Evolutionary conservation across 345 rosid genomes (phyloP).

Genomic region (Melaleuca quinquenervia): DNA sequence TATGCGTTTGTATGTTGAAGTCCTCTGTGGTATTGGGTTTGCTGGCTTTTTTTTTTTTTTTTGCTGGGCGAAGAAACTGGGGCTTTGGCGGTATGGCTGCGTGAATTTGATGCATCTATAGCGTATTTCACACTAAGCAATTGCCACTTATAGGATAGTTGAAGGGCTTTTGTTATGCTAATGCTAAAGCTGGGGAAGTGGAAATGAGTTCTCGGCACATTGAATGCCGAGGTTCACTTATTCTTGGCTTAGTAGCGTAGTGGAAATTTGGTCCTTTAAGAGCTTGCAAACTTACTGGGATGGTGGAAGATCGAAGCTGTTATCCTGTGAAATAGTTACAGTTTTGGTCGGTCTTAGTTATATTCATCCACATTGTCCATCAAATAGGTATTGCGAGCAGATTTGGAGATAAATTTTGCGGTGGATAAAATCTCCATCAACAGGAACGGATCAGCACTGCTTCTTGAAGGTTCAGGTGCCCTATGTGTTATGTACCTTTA

Average conservation of each 20-base stretch:
- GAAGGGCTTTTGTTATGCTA: background rate
- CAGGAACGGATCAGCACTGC: slow-evolving; percentile 66
- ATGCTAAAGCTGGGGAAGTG: background rate
- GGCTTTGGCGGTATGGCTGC: background rate
- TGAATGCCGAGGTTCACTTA: background rate
- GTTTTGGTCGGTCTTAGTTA: background rate
- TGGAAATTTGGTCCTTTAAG: background rate
- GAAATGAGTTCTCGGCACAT: background rate
- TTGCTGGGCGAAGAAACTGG: background rate
- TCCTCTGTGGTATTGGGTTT: background rate
- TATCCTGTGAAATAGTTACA: background rate
- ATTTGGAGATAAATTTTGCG: slow-evolving; percentile 32
- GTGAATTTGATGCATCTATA: background rate
- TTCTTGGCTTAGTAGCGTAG: background rate
- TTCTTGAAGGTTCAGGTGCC: slow-evolving; percentile 58
- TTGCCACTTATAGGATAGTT: background rate
- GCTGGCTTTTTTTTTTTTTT: background rate
- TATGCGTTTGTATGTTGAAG: background rate
- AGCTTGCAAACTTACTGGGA: background rate
- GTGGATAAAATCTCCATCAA: slow-evolving; percentile 71
- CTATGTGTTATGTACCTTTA: slow-evolving; percentile 67
- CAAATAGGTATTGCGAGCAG: slow-evolving; percentile 61
- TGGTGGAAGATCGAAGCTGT: background rate
- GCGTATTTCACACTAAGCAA: background rate
- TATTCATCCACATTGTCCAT: background rate